Conservation (phyloP, 2,329 filamentous ascomycete species). For the Fusarium buxicola region DNA sequence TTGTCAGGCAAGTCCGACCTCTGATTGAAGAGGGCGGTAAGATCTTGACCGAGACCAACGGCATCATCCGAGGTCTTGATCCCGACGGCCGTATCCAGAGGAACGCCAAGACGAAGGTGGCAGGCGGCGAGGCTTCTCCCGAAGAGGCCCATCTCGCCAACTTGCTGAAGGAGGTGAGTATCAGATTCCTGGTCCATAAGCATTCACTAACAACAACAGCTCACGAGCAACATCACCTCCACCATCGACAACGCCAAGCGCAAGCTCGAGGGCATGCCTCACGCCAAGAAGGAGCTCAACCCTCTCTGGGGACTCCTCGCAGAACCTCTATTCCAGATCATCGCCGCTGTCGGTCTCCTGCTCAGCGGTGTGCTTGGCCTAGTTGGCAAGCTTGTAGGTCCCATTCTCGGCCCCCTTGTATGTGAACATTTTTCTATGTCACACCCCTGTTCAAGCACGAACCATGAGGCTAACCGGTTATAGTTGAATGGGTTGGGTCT, state of each 20-base stretch:
- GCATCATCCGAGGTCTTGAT: constrained; percentile 86
- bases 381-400: constrained; percentile 76
- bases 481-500: constrained; percentile 82
- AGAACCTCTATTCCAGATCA: constrained; percentile 92
- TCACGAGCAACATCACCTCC: constrained; percentile 82
- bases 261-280: constrained; percentile 90
- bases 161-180: constrained; percentile 76
- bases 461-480: constrained; percentile 35
- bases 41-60: constrained; percentile 88
- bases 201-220: constrained; percentile 50
- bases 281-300: constrained; percentile 94
- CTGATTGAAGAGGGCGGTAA: constrained; percentile 87
- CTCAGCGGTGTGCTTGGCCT: constrained; percentile 86
- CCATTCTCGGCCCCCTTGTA: constrained; percentile 33
- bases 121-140: constrained; percentile 71
- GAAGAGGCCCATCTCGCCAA: constrained; percentile 90
- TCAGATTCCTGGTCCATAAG: not conserved
- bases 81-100: constrained; percentile 87
- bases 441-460: not conserved
- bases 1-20: constrained; percentile 87
- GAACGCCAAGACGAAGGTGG: constrained; percentile 84
- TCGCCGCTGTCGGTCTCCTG: constrained; percentile 87
- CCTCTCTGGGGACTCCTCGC: constrained; percentile 86
- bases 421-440: not conserved
- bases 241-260: constrained; percentile 90